These are phyloP conservation scores for Gossypium australe DNA, from an alignment of 345 rosid genomes.

Conservation along the genomic window DNA sequence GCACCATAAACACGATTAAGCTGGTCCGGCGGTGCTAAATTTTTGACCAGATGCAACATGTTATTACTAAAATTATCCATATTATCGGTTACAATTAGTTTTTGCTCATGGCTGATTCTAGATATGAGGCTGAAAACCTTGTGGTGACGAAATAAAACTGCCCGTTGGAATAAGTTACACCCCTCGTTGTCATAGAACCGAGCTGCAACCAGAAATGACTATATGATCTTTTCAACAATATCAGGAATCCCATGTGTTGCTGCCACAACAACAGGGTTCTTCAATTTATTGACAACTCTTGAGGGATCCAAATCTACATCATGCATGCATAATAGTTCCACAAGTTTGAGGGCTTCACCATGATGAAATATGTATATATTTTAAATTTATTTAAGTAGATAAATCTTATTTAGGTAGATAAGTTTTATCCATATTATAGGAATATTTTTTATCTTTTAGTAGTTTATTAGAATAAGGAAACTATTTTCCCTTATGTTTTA, in stretches of 20 bases:
- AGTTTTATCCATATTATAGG: too few relatives aligned
- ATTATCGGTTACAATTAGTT: not conserved
- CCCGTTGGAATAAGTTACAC: not conserved
- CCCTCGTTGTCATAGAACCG: not conserved
- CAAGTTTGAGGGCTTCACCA: not conserved
- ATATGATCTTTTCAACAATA: not conserved
- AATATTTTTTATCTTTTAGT: too few relatives aligned
- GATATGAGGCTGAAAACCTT: slow-evolving; percentile 8
- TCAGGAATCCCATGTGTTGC: not conserved
- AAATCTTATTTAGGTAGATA: too few relatives aligned
- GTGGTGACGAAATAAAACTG: not conserved
- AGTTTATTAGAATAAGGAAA: too few relatives aligned
- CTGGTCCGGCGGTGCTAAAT: not conserved
- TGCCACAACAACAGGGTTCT: not conserved
- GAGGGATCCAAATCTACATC: not conserved
- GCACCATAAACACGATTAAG: slow-evolving; percentile 18
- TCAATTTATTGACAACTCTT: not conserved
- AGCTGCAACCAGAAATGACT: not conserved
- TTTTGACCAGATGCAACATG: slow-evolving; percentile 13
- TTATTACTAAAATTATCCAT: not conserved
- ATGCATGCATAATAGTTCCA: not conserved
- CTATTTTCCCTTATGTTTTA: too few relatives aligned
- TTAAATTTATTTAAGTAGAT: too few relatives aligned
- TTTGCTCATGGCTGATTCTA: not conserved
- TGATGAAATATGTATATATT: not conserved